Conservation (phyloP, 2,329 filamentous ascomycete genomes). For the Penicillium sp. region DNA sequence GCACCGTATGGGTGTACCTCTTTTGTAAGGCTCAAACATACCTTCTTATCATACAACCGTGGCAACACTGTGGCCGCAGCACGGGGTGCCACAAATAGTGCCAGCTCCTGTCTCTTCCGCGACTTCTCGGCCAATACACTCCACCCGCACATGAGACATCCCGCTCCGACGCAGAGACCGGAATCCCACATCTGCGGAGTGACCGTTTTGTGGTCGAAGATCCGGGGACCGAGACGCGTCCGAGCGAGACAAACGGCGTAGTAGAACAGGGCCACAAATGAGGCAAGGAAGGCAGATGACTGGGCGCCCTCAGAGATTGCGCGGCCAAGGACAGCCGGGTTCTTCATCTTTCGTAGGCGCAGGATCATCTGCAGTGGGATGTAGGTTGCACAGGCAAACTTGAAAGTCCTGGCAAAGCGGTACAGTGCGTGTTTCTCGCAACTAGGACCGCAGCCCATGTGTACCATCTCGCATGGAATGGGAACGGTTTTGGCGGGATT, state of each 20-base stretch:
- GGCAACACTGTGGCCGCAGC: slow-evolving; percentile 72
- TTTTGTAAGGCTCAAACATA: slow-evolving; percentile 22
- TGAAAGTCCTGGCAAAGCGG: slow-evolving; percentile 65
- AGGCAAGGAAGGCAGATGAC: slow-evolving; percentile 71
- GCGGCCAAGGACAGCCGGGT: slow-evolving; percentile 42
- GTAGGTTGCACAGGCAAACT: slow-evolving; percentile 71
- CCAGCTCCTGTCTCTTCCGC: slow-evolving; percentile 66
- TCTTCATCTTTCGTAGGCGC: slow-evolving; percentile 50
- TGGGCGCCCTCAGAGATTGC: slow-evolving; percentile 59
- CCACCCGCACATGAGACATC: slow-evolving; percentile 74
- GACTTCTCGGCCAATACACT: slow-evolving; percentile 69
- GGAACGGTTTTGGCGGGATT: slow-evolving; percentile 66
- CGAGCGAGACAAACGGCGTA: slow-evolving; percentile 77
- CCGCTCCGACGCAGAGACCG: slow-evolving; percentile 63
- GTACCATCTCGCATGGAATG: slow-evolving; percentile 77
- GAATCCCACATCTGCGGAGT: slow-evolving; percentile 55
- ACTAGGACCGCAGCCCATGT: slow-evolving; percentile 69
- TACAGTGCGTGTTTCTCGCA: slow-evolving; percentile 67
- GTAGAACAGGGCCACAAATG: slow-evolving; percentile 76
- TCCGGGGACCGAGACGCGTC: slow-evolving; percentile 65
- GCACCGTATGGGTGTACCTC: slow-evolving; percentile 21
- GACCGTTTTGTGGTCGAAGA: slow-evolving; percentile 56
- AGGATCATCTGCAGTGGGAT: slow-evolving; percentile 68
- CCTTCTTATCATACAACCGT: slow-evolving; percentile 57
- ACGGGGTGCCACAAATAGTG: slow-evolving; percentile 74